Evolutionary conservation across 352 stramenopile genomes (phyloP).

Genomic region (Globisporangium ultimum): DNA sequence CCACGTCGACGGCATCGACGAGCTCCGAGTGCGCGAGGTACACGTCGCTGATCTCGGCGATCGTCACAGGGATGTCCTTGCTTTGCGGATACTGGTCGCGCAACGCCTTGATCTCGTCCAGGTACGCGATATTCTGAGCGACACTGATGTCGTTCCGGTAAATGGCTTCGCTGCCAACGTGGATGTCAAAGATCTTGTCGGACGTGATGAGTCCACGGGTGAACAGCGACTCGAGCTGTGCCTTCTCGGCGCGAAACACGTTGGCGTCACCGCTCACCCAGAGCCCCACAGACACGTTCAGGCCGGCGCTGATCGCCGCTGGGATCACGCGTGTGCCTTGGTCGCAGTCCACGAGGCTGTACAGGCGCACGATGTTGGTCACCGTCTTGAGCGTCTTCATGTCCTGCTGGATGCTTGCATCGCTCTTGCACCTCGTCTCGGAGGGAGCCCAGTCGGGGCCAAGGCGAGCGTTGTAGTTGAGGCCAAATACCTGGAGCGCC

Average conservation of each 20-base stretch:
- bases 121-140: conserved; percentile 33
- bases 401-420: conserved; percentile 31
- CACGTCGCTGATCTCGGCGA: conserved; percentile 62
- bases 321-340: conserved; percentile 40
- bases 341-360: conserved; percentile 56
- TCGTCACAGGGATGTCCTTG: conserved; percentile 45
- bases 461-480: conserved; percentile 68
- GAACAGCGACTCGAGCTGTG: conserved; percentile 31
- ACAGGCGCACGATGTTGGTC: conserved; percentile 40
- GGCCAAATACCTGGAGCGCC: conserved; percentile 34
- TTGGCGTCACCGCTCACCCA: conserved; percentile 40
- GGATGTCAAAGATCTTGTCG: conserved; percentile 40
- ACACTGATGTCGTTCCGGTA: conserved; percentile 61
- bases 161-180: conserved; percentile 68
- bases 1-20: conserved; percentile 42
- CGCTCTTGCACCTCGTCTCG: conserved; percentile 45
- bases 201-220: conserved; percentile 15
- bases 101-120: conserved; percentile 40
- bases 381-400: conserved; percentile 38
- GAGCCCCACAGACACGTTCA: conserved; percentile 57
- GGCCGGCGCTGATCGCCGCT: conserved; percentile 34
- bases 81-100: conserved; percentile 6
- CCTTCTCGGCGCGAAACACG: conserved; percentile 42
- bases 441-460: conserved; percentile 46
- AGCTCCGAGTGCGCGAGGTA: conserved; percentile 49